Evolutionary conservation across 495 filamentous ascomycete genomes (phyloP), one percentile per base, ranked within the genome.

Genomic region (Lasiosphaeris hirsuta): DNA sequence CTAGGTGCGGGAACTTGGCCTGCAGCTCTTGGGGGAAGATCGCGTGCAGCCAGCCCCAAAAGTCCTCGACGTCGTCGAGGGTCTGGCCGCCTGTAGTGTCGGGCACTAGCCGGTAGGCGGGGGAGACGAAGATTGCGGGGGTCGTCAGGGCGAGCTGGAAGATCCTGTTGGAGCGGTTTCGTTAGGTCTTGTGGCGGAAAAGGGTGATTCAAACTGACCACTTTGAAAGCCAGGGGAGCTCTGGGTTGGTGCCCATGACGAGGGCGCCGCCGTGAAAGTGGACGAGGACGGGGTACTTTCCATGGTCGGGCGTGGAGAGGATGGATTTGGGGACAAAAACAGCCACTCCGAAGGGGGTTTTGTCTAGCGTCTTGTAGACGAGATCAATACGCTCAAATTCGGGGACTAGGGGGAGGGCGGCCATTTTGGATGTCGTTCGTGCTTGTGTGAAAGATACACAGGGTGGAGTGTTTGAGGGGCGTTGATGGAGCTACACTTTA

Each of bases 21-120:
- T 13, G 47, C 30, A 40, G 15, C 8, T 40, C 17, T 14, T 38
- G 14, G 0, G 57, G 30, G 23, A 59, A 56, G 40, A 30, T 37
- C 11, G 35, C 43, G 52, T 51, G 69, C 11, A 80, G 42, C 80
- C 81, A 83, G 4, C 62, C 55, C 78, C 78, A 82, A 64, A 82
- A 80, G 56, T 78, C 73, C 18, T 68, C 61, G 4, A 83, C 41
- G 58, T 84, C 81, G 14, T 72, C 62, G 49, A 79, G 67, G 57
- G 80, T 71, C n/a, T 81, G 73, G 14, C 65, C 37, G 36, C 77
- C 76, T 14, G 60, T 78, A 30, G 73, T 62, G 52, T 82, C 78
- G 33, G 81, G 80, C 8, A 80, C 37, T 17, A 84, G 72, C 10
- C 79, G 79, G 70, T 84, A 81, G 15, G 43, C 42, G 1, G 61